These are phyloP conservation scores for Pyropia haitanensis DNA, from an alignment of 23 red algal species.

Conservation along the genomic window DNA sequence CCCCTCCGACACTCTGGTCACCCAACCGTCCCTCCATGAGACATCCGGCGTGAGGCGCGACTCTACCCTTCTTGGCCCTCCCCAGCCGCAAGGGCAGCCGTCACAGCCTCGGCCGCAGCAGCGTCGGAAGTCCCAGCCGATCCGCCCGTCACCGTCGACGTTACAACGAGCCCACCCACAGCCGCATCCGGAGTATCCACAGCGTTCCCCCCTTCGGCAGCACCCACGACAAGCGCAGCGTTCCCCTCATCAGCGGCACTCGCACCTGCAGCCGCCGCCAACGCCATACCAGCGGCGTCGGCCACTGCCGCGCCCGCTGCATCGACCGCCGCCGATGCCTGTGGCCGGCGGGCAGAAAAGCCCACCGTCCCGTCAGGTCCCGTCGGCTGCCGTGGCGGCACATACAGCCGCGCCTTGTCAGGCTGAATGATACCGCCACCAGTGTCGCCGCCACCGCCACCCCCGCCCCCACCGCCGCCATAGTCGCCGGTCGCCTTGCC, in stretches of 20 bases:
- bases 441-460: background rate
- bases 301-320: background rate
- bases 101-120: no score
- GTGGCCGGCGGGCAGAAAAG: conserved; percentile 5
- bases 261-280: background rate
- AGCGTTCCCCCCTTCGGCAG: background rate
- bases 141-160: no score
- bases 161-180: no score
- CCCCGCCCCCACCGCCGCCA: background rate
- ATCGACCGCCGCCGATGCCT: background rate
- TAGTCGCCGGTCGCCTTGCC: no score
- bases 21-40: no score
- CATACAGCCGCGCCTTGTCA: conserved; percentile 19
- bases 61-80: no score
- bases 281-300: background rate
- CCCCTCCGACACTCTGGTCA: no score
- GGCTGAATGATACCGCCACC: conserved; percentile 18
- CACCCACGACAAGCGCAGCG: background rate
- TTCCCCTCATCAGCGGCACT: background rate
- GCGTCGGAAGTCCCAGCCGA: no score
- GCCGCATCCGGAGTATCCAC: no score
- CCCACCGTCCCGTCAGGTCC: conserved; percentile 52
- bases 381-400: conserved; percentile 25
- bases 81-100: no score
- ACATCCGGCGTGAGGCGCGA: no score